These are phyloP conservation scores for Kwoniella botswanensis DNA, from an alignment of 768 basidiomycete species.

Conservation along the genomic window DNA sequence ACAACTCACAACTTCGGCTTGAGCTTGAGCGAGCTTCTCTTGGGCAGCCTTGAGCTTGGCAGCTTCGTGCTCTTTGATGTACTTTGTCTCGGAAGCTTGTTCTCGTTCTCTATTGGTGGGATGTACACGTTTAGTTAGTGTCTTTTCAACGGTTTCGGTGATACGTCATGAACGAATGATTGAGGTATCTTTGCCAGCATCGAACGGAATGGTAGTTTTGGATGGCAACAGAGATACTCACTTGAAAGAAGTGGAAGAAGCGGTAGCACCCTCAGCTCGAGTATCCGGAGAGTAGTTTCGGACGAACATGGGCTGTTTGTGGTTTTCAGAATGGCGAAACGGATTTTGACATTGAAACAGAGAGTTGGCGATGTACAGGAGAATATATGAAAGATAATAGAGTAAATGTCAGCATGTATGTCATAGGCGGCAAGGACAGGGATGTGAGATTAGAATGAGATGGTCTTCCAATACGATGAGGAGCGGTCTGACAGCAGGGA, in stretches of 20 bases:
- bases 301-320: slow-evolving; percentile 30
- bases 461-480: neutral
- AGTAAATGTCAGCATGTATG: too few relatives aligned
- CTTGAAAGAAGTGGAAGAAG: slow-evolving; percentile 50
- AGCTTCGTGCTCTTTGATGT: slow-evolving; percentile 48
- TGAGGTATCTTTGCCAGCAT: too few relatives aligned
- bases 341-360: too few relatives aligned
- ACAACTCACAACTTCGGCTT: slow-evolving; percentile 51
- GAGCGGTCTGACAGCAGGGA: neutral
- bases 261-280: slow-evolving; percentile 48
- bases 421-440: too few relatives aligned
- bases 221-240: slow-evolving; percentile 25
- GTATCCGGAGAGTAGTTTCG: slow-evolving; percentile 46
- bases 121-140: too few relatives aligned
- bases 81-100: slow-evolving; percentile 52
- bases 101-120: slow-evolving; percentile 40
- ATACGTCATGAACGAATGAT: too few relatives aligned
- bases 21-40: slow-evolving; percentile 41
- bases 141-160: too few relatives aligned
- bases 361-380: too few relatives aligned
- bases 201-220: neutral
- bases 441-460: too few relatives aligned
- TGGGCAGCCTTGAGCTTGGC: slow-evolving; percentile 44
- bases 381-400: too few relatives aligned
- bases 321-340: neutral